Evolutionary conservation across 192 early-diverging fungal genomes (phyloP), one percentile per base, ranked within the genome.

Genomic region (Gaertneriomyces sp.): DNA sequence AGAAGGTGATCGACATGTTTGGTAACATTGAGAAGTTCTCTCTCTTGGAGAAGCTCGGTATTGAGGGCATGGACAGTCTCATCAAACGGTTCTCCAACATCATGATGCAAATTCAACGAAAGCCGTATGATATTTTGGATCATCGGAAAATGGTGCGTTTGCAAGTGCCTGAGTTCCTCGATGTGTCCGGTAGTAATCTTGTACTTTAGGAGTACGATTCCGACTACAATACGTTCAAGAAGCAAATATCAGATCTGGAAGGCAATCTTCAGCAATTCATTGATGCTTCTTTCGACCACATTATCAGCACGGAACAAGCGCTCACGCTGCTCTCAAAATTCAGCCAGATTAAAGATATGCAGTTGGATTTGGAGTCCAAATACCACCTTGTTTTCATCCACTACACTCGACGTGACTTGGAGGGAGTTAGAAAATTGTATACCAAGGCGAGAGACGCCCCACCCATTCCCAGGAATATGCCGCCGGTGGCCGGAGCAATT

Each of bases 1-100:
- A 87, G 70, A 86, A 86, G 53, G 81, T 87, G 33, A 81, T 83
- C 53, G 85, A 86, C 65, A 87, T 87, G 85, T 87, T 87, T 72
- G 80, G 70, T 47, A 77, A 86, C 46, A 87, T 87, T 58, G 81
- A 86, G 62, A 87, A 86, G 68, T 87, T 87, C 49, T 79, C 81
- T 9, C 53, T 79, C 11, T 70, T 87, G 45, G 79, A 82, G 51
- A 68, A 66, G 25, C 79, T 87, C 41, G 81, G 85, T 8, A 73
- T 87, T 57, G 85, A 87, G 68, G 85, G 85, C 5, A 86, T 87
- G 83, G 85, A 87, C 55, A 42, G 49, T 19, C 73, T 86, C 57
- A 77, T 85, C 50, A 81, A 80, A 56, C 64, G 85, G 17, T 87
- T 87, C 61, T 78, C 74, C 25, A 87, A 85, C 62, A 83, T 87